phyloP scores from a whole-genome alignment of 768 basidiomycete genomes.

The Hypholoma sublateritium region DNA sequence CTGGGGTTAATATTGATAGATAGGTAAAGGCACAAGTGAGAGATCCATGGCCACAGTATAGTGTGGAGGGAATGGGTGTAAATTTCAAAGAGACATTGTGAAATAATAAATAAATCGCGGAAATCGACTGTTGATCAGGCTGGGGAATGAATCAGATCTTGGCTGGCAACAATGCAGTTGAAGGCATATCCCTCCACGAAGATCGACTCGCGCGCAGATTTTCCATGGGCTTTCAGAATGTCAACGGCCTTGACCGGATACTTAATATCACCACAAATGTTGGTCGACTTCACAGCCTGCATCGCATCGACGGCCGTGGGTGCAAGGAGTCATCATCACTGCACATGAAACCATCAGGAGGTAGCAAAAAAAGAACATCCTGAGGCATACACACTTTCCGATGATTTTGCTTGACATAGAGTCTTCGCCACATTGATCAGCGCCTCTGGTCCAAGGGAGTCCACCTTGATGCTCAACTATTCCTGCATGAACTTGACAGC shows the following conservation, averaged over 20 bases:
- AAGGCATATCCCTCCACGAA: conserved; percentile 96
- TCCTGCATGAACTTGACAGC: conserved; percentile 98
- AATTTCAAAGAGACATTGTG: neutral
- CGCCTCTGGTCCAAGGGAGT: conserved; percentile 87
- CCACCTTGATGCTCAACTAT: conserved; percentile 93
- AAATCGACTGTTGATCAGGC: neutral
- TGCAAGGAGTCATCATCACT: conserved; percentile 98
- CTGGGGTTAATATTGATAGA: conserved; percentile 8
- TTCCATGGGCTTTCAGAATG: conserved; percentile 95
- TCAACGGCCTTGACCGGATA: conserved; percentile 99
- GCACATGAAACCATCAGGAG: neutral
- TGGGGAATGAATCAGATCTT: conserved; percentile 56
- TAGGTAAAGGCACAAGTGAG: conserved; percentile 1
- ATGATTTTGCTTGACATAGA: conserved; percentile 99
- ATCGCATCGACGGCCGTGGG: conserved; percentile 99
- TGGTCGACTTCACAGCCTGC: conserved; percentile 94
- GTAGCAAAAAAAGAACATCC: neutral
- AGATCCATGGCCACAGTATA: neutral
- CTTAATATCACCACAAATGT: conserved; percentile 92
- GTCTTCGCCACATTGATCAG: conserved; percentile 97
- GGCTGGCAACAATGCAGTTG: conserved; percentile 98
- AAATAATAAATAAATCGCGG: conserved; percentile 4
- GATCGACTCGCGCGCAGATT: conserved; percentile 91
- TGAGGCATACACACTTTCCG: conserved; percentile 69
- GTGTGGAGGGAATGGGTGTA: neutral